A percentile compares a stretch with the other conserved stretches of the same genome.
These are phyloP conservation scores for Saccharomycopsis oosterbeekiorum DNA, from an alignment of 805 yeast species.

Conservation along the genomic window DNA sequence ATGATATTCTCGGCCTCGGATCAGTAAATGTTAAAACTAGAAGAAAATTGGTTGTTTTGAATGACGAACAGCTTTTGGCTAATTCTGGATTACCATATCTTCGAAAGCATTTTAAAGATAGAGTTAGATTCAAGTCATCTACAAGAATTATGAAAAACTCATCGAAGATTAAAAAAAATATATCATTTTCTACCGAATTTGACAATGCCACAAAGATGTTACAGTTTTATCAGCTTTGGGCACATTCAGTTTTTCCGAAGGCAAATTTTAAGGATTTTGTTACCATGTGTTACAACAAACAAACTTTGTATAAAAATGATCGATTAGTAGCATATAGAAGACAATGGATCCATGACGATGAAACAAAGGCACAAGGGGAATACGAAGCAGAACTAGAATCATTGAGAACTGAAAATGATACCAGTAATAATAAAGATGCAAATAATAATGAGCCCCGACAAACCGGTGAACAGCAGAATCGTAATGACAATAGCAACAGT, in stretches of 20 bases:
- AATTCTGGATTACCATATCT: conserved; percentile 49
- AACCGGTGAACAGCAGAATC: not conserved
- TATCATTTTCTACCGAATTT: conserved; percentile 33
- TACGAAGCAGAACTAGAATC: conserved; percentile 6
- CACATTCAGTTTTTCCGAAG: conserved; percentile 67
- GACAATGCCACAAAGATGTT: conserved; percentile 41
- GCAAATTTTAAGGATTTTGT: conserved; percentile 68
- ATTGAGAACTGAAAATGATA: not conserved
- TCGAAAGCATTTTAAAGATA: conserved; percentile 26
- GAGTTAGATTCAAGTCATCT: conserved; percentile 17
- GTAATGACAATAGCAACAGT: conserved; percentile 1
- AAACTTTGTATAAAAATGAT: conserved; percentile 17
- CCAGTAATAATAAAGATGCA: not conserved
- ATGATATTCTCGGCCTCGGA: conserved; percentile 13
- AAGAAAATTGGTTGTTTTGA: conserved; percentile 34
- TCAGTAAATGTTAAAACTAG: conserved; percentile 7
- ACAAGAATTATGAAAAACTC: not conserved
- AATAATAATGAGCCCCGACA: conserved; percentile 1
- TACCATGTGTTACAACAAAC: conserved; percentile 38
- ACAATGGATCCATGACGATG: conserved; percentile 31
- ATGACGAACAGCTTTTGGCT: conserved; percentile 40
- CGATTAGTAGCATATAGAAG: conserved; percentile 34
- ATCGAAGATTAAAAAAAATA: conserved; percentile 7
- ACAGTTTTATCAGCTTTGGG: conserved; percentile 62
- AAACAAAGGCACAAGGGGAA: conserved; percentile 6